Base-by-base conservation (phyloP, 2,329 filamentous ascomycete species). In the Colletotrichum higginsianum region DNA sequence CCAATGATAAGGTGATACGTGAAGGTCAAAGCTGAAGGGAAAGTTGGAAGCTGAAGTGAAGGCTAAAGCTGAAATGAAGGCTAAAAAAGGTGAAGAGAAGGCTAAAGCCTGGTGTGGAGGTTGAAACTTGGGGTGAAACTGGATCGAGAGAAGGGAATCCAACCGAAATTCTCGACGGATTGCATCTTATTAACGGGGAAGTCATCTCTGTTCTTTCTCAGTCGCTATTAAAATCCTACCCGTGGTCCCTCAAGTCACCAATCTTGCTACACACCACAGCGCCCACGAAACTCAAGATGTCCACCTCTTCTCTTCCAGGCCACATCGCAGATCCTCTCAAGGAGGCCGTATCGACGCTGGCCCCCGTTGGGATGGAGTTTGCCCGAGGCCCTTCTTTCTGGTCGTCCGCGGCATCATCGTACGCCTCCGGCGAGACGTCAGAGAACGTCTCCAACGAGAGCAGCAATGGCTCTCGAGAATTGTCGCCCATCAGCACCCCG, bases 11-110 rank as follows among this genome's bases (percentile, higher is more conserved):
- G 2, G 2, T 38, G 35, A 55, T 21, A n/a, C 13, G 2, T 15
- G 35, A 56, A 40, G 53, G 53, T 56, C 53, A 56, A 56, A 56
- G 53, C 53, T 56, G 53, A 35, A 56, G 18, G 13, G 12, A 56
- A 56, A 13, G 30, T 56, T 56, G 53, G 26, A 56, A 56, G 13
- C 18, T 16, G 53, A 56, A 21, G 46, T 21, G 46, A 49, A 49
- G 11, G 46, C 12, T 9, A 47, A 49, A 49, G 46, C 46, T 49
- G 46, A n/a, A 21, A 35, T 38, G 23, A 38, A 55, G 35, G 30
- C 13, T n/a, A 11, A 38, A 55, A 55, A 38, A n/a, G 23, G 18
- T 38, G 52, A 18, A 55, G 52, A n/a, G 30, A 15, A 55, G 30
- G 30, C 23, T 55, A 7, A 21, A 38, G 5, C 18, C 11, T 38